Base-by-base conservation (phyloP, 2,329 filamentous ascomycete species). In the Xylaria sp. region DNA sequence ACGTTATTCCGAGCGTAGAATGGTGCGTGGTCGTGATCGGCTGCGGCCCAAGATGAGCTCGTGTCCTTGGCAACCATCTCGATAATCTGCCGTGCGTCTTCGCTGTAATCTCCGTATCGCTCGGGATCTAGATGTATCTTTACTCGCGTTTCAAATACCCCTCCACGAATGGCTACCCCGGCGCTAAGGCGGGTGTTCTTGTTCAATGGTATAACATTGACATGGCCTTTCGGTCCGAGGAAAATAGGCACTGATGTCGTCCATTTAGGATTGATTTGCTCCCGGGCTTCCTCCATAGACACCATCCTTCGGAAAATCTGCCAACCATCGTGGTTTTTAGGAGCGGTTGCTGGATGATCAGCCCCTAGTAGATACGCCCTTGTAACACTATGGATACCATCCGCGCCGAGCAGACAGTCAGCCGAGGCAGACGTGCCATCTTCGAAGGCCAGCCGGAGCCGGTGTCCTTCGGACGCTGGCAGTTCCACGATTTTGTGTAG, bases 381-480 rank as follows among this genome's bases (percentile, higher is more conserved):
- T 12, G 76, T 76, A 2, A 70, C 28, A 64, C 76, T 78, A 66
- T 79, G 79, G 18, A 81, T 75, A 13, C 79, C 79, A 58, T 81
- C 79, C 9, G 78, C 78, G 2, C 76, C 77, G 7, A 80, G 68
- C n/a, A 81, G 71, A 34, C 76, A 77, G 65, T 80, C 78, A 7
- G 67, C 77, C 8, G 63, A 43, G 20, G 64, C 70, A 6, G 61
- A 30, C 43, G 76, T 75, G 25, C 72, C 70, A 60, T 79, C 77
- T 52, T 70, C 57, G 62, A 80, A 73, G 13, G 55, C 57, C 20
- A 79, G 70, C 36, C 39, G 41, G 50, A 77, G 58, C 15, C 39
- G 59, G 10, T 64, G 59, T 2, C 52, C 66, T 41, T 46, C 13
- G 5, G 57, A 28, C 23, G 34, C 46, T 25, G 48, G 7, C 28